Percentiles rank a stretch among this genome's conserved stretches.
Conservation (phyloP, 2,329 filamentous ascomycete genomes). For the Cladorrhinum sp. region DNA sequence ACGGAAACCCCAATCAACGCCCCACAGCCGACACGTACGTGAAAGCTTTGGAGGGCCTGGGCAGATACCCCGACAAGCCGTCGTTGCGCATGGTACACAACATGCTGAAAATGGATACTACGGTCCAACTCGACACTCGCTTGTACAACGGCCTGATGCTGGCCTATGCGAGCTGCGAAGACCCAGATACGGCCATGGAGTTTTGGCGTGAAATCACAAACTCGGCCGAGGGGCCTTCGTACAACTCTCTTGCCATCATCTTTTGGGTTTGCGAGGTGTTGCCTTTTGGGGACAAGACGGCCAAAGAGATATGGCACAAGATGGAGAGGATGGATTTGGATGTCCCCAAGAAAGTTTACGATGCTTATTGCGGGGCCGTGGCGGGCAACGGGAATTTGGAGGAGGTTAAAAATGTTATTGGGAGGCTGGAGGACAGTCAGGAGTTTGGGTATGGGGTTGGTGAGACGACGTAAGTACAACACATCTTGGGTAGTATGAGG, state of each 20-base stretch:
- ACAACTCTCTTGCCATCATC: slow-evolving; percentile 74
- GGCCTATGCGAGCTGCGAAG: slow-evolving; percentile 70
- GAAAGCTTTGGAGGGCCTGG: slow-evolving; percentile 72
- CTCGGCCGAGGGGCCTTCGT: slow-evolving; percentile 80
- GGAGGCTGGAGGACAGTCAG: slow-evolving; percentile 62
- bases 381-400: slow-evolving; percentile 69
- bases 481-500: too few species aligned
- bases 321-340: slow-evolving; percentile 74
- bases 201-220: slow-evolving; percentile 84
- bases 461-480: slow-evolving; percentile 61
- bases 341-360: slow-evolving; percentile 69
- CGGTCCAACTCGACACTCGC: slow-evolving; percentile 70
- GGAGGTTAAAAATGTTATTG: slow-evolving; percentile 63
- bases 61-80: slow-evolving; percentile 56
- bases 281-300: slow-evolving; percentile 55
- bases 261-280: slow-evolving; percentile 72
- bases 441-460: slow-evolving; percentile 69
- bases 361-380: slow-evolving; percentile 72
- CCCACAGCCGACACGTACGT: slow-evolving; percentile 75
- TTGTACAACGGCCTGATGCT: slow-evolving; percentile 85
- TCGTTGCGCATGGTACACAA: slow-evolving; percentile 78
- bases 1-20: slow-evolving; percentile 58
- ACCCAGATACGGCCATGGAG: slow-evolving; percentile 64
- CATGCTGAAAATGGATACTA: slow-evolving; percentile 89
- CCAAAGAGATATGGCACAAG: slow-evolving; percentile 67